phyloP scores from a whole-genome alignment of 2,329 filamentous ascomycete genomes.

The Colletotrichum neosansevieriae region DNA sequence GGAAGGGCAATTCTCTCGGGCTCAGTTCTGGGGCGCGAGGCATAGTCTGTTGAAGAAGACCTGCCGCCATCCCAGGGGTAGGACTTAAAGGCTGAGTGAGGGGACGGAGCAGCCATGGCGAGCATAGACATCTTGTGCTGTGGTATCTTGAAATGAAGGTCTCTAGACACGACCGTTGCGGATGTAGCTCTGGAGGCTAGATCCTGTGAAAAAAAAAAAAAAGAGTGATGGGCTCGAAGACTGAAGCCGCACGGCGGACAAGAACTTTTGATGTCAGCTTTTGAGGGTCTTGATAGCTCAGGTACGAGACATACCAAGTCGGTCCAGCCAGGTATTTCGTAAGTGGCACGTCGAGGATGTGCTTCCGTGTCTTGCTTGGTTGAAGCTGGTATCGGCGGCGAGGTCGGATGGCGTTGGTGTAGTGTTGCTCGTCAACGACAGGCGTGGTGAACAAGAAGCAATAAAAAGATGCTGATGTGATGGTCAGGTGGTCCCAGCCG shows the following conservation, averaged over 20 bases:
- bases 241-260: slow-evolving; percentile 42
- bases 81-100: slow-evolving; percentile 56
- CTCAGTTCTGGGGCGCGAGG: slow-evolving; percentile 52
- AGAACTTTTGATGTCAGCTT: slow-evolving; percentile 31
- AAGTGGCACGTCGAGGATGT: slow-evolving; percentile 28
- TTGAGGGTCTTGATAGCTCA: neutral
- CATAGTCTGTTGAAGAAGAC: slow-evolving; percentile 47
- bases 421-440: slow-evolving; percentile 38
- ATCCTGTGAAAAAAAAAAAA: slow-evolving; percentile 54
- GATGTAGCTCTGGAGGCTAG: slow-evolving; percentile 47
- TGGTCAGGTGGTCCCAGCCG: slow-evolving; percentile 39
- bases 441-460: slow-evolving; percentile 31
- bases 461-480: slow-evolving; percentile 34
- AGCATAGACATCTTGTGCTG: slow-evolving; percentile 62
- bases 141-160: slow-evolving; percentile 44
- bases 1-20: slow-evolving; percentile 60
- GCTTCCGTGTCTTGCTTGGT: slow-evolving; percentile 17
- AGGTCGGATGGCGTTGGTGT: neutral
- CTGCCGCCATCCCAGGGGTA: slow-evolving; percentile 55
- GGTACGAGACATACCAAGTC: slow-evolving; percentile 18
- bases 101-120: slow-evolving; percentile 58
- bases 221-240: slow-evolving; percentile 39
- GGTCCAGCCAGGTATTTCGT: slow-evolving; percentile 29
- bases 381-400: slow-evolving; percentile 19
- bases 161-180: slow-evolving; percentile 34